phyloP scores from a whole-genome alignment of 2,329 filamentous ascomycete species.

The Emmonsia crescens region DNA sequence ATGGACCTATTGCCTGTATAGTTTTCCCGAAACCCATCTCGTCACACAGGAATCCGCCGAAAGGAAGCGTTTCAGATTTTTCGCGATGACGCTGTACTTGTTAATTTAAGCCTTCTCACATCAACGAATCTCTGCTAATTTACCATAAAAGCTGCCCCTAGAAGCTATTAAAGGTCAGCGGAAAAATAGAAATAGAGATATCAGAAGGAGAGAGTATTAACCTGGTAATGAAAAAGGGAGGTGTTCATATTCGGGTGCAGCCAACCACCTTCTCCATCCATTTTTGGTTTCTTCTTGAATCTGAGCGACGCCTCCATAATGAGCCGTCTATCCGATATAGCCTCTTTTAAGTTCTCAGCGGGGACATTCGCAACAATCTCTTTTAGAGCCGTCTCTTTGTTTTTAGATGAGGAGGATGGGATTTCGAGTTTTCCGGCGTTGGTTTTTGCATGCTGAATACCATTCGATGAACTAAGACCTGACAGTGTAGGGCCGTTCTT shows the following conservation, averaged over 20 bases:
- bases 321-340: conserved; percentile 17
- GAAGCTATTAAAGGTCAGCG: conserved; percentile 16
- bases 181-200: not conserved
- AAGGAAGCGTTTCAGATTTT: conserved; percentile 14
- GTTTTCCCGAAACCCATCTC: conserved; percentile 35
- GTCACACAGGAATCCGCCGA: conserved; percentile 31
- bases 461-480: conserved; percentile 13
- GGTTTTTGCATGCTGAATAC: conserved; percentile 19
- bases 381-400: conserved; percentile 23
- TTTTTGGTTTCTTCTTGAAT: conserved; percentile 19
- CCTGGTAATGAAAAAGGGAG: conserved; percentile 29
- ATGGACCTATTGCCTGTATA: conserved; percentile 21
- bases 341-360: conserved; percentile 14
- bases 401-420: conserved; percentile 15
- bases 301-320: conserved; percentile 20
- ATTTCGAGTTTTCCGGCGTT: conserved; percentile 18
- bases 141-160: conserved; percentile 27
- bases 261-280: conserved; percentile 24
- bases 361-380: conserved; percentile 25
- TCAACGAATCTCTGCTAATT: not conserved
- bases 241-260: conserved; percentile 23
- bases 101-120: conserved; percentile 8
- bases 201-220: not conserved
- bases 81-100: conserved; percentile 24
- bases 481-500: not conserved